A percentile compares a stretch with the other conserved stretches of the same genome.
These are phyloP conservation scores for Pythium volutum DNA, from an alignment of 352 stramenopile species.

Conservation along the genomic window DNA sequence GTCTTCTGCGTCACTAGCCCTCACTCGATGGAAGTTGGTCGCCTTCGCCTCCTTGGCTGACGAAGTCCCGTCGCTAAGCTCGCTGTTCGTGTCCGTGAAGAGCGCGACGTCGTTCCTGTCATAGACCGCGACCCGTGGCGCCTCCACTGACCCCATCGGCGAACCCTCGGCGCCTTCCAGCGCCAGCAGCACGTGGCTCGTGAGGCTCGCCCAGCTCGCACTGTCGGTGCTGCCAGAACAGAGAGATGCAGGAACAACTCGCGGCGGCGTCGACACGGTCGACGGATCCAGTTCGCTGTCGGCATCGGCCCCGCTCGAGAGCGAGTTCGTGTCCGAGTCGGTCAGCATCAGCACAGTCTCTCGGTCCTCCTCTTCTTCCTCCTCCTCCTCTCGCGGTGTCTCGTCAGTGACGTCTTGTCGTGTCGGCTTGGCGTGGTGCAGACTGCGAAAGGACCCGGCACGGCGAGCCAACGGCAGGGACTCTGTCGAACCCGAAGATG, in stretches of 20 bases:
- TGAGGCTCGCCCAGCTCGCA: constrained; percentile 16
- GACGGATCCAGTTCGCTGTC: constrained; percentile 7
- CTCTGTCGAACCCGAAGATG: not conserved
- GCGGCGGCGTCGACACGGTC: not conserved
- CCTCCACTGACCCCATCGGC: not conserved
- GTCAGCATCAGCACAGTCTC: constrained; percentile 4
- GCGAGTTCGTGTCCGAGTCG: constrained; percentile 16
- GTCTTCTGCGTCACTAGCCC: not conserved
- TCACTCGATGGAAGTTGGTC: no score
- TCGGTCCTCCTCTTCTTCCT: not conserved
- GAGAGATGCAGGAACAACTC: not conserved
- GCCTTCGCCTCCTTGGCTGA: no score
- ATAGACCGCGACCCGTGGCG: constrained; percentile 1
- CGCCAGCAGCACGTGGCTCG: constrained; percentile 18
- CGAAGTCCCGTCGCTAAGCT: not conserved
- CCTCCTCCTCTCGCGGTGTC: no score
- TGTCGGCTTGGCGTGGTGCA: not conserved
- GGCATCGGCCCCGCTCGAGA: constrained; percentile 12
- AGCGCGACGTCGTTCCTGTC: constrained; percentile 8
- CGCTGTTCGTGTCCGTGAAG: not conserved
- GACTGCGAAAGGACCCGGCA: not conserved
- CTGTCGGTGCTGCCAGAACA: not conserved
- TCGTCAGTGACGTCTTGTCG: no score
- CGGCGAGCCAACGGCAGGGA: not conserved
- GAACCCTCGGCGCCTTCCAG: constrained; percentile 1